A percentile compares a stretch with the other conserved stretches of the same genome.
These are phyloP conservation scores for Ustilago curta DNA, from an alignment of 1,284 basidiomycete species.

Conservation along the genomic window DNA sequence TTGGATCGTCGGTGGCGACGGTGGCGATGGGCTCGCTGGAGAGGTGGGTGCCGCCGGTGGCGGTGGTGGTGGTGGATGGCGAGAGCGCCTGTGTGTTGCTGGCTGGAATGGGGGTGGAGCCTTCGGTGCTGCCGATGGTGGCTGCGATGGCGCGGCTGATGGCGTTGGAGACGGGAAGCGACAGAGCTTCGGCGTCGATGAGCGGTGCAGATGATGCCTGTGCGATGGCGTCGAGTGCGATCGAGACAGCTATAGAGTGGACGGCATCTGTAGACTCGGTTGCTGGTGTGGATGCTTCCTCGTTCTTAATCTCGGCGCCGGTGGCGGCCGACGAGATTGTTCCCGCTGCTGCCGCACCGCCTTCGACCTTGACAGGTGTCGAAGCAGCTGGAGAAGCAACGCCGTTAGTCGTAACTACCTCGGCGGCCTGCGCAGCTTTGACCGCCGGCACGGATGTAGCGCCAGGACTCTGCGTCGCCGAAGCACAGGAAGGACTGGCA, in stretches of 20 bases:
- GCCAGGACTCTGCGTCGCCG: conserved; percentile 18
- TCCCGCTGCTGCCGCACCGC: background rate
- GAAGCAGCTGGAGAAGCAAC: background rate
- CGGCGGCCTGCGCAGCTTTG: conserved; percentile 1
- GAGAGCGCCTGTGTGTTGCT: background rate
- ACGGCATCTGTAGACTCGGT: conserved; percentile 6
- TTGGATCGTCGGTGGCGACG: background rate
- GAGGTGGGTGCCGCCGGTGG: background rate
- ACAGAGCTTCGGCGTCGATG: conserved; percentile 17
- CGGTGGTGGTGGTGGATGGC: conserved; percentile 1
- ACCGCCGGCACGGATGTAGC: background rate
- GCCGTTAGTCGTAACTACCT: background rate
- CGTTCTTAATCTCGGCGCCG: background rate
- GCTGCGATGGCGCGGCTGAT: conserved; percentile 42
- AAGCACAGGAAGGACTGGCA: conserved; percentile 6
- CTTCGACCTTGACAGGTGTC: conserved; percentile 8
- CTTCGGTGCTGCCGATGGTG: conserved; percentile 28
- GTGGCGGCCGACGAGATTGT: background rate
- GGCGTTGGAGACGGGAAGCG: conserved; percentile 36
- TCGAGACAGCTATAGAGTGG: conserved; percentile 35
- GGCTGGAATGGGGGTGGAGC: background rate
- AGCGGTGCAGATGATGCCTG: conserved; percentile 14
- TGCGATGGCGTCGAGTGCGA: conserved; percentile 33
- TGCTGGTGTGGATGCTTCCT: background rate
- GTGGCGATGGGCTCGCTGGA: conserved; percentile 1